Conservation (phyloP, 2,329 filamentous ascomycete genomes). For the Clonostachys rosea region DNA sequence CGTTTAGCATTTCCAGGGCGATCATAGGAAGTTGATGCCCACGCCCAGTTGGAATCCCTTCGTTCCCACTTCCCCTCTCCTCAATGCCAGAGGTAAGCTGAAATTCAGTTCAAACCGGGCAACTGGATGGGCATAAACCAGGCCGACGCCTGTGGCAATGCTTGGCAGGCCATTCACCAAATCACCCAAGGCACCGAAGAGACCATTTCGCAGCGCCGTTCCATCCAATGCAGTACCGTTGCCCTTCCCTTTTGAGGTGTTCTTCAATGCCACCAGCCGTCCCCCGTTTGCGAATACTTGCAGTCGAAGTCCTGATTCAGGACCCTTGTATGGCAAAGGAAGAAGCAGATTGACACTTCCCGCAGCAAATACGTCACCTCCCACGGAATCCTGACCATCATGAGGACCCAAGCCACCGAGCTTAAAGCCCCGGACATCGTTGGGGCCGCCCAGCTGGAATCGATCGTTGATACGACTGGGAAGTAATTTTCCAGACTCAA, state of each 20-base stretch:
- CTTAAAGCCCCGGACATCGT: conserved; percentile 90
- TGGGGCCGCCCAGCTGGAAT: conserved; percentile 91
- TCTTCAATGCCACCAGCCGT: conserved; percentile 71
- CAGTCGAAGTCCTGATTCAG: conserved; percentile 78
- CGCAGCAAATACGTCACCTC: conserved; percentile 88
- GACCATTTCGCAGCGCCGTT: conserved; percentile 42
- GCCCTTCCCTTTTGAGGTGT: conserved; percentile 23
- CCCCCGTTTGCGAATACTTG: conserved; percentile 92
- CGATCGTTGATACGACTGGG: conserved; percentile 87
- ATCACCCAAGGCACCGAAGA: conserved; percentile 61
- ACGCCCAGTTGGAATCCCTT: conserved; percentile 96
- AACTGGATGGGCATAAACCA: conserved; percentile 92
- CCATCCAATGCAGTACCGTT: conserved; percentile 40
- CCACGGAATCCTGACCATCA: conserved; percentile 80
- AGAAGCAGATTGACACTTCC: conserved; percentile 82
- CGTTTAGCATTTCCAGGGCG: not conserved
- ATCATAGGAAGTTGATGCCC: conserved; percentile 88
- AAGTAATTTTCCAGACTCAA: conserved; percentile 43
- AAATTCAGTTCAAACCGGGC: conserved; percentile 97
- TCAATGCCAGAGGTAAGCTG: conserved; percentile 75
- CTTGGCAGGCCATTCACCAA: conserved; percentile 75
- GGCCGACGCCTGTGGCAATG: conserved; percentile 77
- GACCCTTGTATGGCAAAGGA: conserved; percentile 76
- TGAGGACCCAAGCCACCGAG: conserved; percentile 84
- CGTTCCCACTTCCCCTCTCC: conserved; percentile 78